Percentiles rank a stretch among this genome's conserved stretches.
phyloP scores from a whole-genome alignment of 495 filamentous ascomycete genomes.

The Paragyromitra xinjiangensis region DNA sequence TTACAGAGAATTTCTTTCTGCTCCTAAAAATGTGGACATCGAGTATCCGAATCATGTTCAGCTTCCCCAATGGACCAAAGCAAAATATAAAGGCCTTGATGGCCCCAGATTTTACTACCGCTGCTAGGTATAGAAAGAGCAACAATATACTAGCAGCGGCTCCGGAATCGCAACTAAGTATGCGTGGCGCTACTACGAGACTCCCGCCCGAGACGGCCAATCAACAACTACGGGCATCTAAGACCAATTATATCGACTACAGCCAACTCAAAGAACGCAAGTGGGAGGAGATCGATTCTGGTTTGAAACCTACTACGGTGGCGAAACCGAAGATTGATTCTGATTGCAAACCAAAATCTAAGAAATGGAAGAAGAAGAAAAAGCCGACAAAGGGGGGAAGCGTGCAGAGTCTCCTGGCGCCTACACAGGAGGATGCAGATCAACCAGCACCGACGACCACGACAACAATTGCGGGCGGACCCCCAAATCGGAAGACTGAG shows the following conservation, averaged over 20 bases:
- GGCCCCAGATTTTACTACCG: background rate
- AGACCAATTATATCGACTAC: background rate
- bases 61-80: background rate
- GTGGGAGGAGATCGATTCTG: background rate
- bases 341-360: slow-evolving; percentile 1
- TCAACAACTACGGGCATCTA: background rate
- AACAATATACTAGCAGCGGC: background rate
- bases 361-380: slow-evolving; percentile 10
- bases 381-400: background rate
- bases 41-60: background rate
- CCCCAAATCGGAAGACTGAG: background rate
- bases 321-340: background rate
- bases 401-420: background rate
- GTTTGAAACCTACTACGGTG: background rate
- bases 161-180: background rate
- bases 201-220: background rate
- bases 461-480: background rate
- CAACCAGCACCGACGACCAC: background rate
- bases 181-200: background rate
- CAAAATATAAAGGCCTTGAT: background rate
- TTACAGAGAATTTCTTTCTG: slow-evolving; percentile 9
- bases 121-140: background rate
- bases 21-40: background rate
- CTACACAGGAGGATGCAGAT: background rate
- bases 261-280: background rate